Percentiles rank a stretch among this genome's conserved stretches.
phyloP scores from a whole-genome alignment of 345 rosid genomes.

The Lepidium sativum region DNA sequence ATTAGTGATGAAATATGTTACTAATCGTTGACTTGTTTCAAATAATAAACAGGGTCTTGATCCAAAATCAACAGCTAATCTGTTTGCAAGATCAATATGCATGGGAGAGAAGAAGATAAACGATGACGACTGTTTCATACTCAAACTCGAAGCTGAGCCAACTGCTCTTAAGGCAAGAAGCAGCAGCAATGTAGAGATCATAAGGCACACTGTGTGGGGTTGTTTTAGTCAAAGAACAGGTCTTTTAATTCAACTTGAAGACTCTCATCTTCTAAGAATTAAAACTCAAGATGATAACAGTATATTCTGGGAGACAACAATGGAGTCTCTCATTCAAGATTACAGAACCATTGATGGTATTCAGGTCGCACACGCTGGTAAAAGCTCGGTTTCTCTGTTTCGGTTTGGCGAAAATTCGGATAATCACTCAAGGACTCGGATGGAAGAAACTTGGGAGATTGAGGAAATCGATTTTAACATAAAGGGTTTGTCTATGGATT shows the following conservation, averaged over 20 bases:
- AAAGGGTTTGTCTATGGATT: constrained; percentile 76
- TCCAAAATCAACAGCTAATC: constrained; percentile 72
- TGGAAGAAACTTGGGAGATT: constrained; percentile 88
- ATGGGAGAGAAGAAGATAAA: constrained; percentile 63
- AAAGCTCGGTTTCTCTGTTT: constrained; percentile 55
- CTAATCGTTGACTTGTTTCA: background rate
- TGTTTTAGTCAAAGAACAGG: constrained; percentile 93
- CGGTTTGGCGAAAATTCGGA: constrained; percentile 59
- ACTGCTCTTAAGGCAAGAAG: constrained; percentile 54
- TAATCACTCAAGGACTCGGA: constrained; percentile 63
- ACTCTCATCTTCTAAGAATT: constrained; percentile 70
- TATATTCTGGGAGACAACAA: constrained; percentile 86
- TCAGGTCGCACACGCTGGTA: constrained; percentile 70
- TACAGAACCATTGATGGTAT: constrained; percentile 72
- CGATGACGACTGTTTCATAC: constrained; percentile 68
- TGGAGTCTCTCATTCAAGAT: constrained; percentile 73
- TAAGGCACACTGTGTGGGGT: constrained; percentile 82
- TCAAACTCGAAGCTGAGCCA: constrained; percentile 62
- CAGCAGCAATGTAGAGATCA: constrained; percentile 59
- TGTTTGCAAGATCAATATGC: constrained; percentile 66
- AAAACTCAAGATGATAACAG: constrained; percentile 41
- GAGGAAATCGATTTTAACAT: constrained; percentile 94
- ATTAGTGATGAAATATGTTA: too few relatives aligned
- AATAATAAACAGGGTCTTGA: constrained; percentile 65
- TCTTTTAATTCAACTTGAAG: constrained; percentile 62